Percentiles rank a stretch among this genome's conserved stretches.
Conservation (phyloP, 805 yeast genomes). For the Myxozyma sirexii region DNA sequence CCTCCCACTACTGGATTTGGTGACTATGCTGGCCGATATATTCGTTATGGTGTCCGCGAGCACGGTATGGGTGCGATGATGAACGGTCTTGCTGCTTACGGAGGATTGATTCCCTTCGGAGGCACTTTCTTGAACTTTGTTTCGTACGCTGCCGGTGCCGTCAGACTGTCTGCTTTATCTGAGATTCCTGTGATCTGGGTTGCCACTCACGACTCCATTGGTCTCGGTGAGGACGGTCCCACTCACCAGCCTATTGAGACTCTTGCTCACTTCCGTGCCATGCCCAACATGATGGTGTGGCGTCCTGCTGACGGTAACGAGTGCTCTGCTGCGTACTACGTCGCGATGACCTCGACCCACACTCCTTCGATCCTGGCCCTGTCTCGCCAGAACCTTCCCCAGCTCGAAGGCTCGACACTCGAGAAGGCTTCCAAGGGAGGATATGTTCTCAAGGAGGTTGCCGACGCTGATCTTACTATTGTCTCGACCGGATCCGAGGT, state of each 20-base stretch:
- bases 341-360: conserved; percentile 56
- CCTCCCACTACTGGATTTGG: conserved; percentile 79
- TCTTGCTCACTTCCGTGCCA: conserved; percentile 54
- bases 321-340: conserved; percentile 58
- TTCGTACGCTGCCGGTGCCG: conserved; percentile 58
- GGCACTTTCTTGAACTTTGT: conserved; percentile 97
- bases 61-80: conserved; percentile 98
- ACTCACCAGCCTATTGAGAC: conserved; percentile 61
- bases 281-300: conserved; percentile 54
- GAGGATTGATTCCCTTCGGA: conserved; percentile 85
- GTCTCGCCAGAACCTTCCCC: conserved; percentile 81
- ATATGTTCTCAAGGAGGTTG: conserved; percentile 67
- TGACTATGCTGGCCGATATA: conserved; percentile 86
- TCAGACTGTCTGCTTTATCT: conserved; percentile 53
- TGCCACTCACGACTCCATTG: conserved; percentile 61
- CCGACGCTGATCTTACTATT: conserved; percentile 69
- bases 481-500: conserved; percentile 97
- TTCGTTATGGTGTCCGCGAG: conserved; percentile 98
- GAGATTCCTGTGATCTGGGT: conserved; percentile 53
- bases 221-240: conserved; percentile 62
- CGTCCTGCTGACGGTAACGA: conserved; percentile 60
- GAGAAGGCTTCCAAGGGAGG: conserved; percentile 96
- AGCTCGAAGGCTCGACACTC: conserved; percentile 86
- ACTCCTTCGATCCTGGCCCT: conserved; percentile 76
- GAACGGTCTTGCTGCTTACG: conserved; percentile 94